These are phyloP conservation scores for Candida vartiovaarae DNA, from an alignment of 805 yeast genomes.

Conservation along the genomic window DNA sequence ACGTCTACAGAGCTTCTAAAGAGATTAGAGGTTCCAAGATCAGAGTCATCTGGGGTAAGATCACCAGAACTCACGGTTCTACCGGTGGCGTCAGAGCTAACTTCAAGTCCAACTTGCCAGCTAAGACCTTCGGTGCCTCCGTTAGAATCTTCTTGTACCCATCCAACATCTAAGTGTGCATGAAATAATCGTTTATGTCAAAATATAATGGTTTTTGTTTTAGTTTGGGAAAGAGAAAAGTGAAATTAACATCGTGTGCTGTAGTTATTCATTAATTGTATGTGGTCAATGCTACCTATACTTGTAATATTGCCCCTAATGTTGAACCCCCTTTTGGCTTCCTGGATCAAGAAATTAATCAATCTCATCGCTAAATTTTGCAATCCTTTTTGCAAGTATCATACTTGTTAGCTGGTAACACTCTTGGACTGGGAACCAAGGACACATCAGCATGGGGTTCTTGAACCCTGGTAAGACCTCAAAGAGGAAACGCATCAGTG, in stretches of 20 bases:
- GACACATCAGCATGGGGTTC: background rate
- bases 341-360: too few relatives aligned
- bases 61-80: slow-evolving; percentile 98
- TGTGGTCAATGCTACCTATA: too few relatives aligned
- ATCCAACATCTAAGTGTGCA: slow-evolving; percentile 82
- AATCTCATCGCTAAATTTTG: too few relatives aligned
- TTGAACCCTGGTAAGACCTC: background rate
- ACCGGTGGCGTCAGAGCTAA: slow-evolving; percentile 97
- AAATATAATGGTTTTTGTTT: slow-evolving; percentile 13
- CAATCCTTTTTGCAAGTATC: too few relatives aligned
- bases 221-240: background rate
- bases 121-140: slow-evolving; percentile 99
- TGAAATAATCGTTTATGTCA: slow-evolving; percentile 14
- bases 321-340: too few relatives aligned
- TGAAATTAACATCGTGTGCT: too few relatives aligned
- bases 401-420: too few relatives aligned
- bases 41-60: slow-evolving; percentile 99
- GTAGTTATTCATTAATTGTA: too few relatives aligned
- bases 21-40: slow-evolving; percentile 98
- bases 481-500: background rate
- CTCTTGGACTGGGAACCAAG: too few relatives aligned
- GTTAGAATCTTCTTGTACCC: slow-evolving; percentile 99
- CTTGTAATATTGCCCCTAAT: background rate
- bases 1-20: slow-evolving; percentile 98
- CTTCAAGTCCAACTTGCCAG: slow-evolving; percentile 98